Evolutionary conservation across 2,329 filamentous ascomycete species (phyloP).

Genomic region (Xylogone sp.): DNA sequence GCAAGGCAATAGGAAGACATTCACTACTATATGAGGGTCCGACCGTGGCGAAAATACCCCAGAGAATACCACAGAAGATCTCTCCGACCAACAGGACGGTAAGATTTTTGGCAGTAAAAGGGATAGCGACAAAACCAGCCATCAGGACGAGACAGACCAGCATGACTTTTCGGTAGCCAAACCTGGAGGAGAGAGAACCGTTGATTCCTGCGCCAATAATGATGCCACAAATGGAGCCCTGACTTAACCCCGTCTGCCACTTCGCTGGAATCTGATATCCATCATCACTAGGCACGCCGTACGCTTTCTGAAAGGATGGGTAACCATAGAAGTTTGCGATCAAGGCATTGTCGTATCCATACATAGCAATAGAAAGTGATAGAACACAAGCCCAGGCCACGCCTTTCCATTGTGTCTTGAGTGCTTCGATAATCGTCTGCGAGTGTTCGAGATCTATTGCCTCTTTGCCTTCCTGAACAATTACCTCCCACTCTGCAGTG

Average conservation of each 20-base stretch:
- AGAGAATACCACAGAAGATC: slow-evolving; percentile 45
- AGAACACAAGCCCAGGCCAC: slow-evolving; percentile 32
- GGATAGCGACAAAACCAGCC: slow-evolving; percentile 41
- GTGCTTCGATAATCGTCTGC: slow-evolving; percentile 42
- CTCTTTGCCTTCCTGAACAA: slow-evolving; percentile 1
- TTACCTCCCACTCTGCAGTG: neutral
- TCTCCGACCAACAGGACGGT: slow-evolving; percentile 41
- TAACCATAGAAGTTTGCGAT: slow-evolving; percentile 31
- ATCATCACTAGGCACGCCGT: slow-evolving; percentile 16
- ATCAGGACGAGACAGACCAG: slow-evolving; percentile 39
- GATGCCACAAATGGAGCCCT: slow-evolving; percentile 35
- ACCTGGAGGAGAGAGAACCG: slow-evolving; percentile 36
- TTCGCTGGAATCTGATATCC: slow-evolving; percentile 30
- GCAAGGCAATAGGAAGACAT: slow-evolving; percentile 45
- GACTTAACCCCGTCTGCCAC: slow-evolving; percentile 40
- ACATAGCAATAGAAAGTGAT: slow-evolving; percentile 37
- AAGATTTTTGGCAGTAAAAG: slow-evolving; percentile 45
- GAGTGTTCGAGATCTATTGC: slow-evolving; percentile 33
- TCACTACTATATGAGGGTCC: slow-evolving; percentile 32
- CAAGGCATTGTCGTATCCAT: slow-evolving; percentile 36
- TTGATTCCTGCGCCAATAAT: slow-evolving; percentile 38
- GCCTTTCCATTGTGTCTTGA: slow-evolving; percentile 48
- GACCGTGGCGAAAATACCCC: slow-evolving; percentile 44
- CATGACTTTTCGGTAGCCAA: slow-evolving; percentile 42
- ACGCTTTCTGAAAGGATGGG: slow-evolving; percentile 23